These are phyloP conservation scores for Pseudomonodictys pantanalensis DNA, from an alignment of 495 filamentous ascomycete genomes.

Conservation along the genomic window DNA sequence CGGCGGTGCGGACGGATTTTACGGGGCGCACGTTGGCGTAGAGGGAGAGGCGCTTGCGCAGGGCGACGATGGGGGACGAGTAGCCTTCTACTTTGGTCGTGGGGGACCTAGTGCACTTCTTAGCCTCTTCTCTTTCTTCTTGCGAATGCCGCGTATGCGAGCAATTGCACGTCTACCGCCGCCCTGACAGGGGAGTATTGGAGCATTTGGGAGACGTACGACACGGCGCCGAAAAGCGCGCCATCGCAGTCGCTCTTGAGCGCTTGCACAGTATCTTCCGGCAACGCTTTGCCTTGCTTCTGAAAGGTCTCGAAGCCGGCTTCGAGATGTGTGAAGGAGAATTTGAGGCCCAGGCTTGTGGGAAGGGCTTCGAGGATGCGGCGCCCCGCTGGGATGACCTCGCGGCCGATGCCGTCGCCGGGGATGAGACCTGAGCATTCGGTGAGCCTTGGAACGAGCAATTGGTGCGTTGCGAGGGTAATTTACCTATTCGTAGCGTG, in stretches of 20 bases:
- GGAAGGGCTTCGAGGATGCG: conserved; percentile 87
- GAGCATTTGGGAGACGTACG: conserved; percentile 45
- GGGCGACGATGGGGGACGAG: conserved; percentile 93
- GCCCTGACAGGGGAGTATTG: background rate
- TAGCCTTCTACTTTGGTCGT: conserved; percentile 86
- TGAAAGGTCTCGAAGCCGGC: conserved; percentile 94
- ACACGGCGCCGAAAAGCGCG: conserved; percentile 94
- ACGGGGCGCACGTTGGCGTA: conserved; percentile 98
- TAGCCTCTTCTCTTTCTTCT: background rate
- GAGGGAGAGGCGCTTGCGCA: conserved; percentile 90
- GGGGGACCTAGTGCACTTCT: conserved; percentile 61
- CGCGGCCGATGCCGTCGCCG: conserved; percentile 96
- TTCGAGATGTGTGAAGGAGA: conserved; percentile 87
- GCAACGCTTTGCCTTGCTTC: conserved; percentile 78
- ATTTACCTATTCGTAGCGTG: conserved; percentile 59
- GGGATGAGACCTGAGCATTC: conserved; percentile 75
- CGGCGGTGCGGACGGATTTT: conserved; percentile 67
- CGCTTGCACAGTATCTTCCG: conserved; percentile 81
- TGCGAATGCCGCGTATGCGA: background rate
- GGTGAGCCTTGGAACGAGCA: background rate
- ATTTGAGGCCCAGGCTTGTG: conserved; percentile 75
- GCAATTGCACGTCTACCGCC: background rate
- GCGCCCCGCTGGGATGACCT: conserved; percentile 95
- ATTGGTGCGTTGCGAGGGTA: background rate
- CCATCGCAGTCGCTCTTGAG: conserved; percentile 89